Evolutionary conservation across 2,329 filamentous ascomycete species (phyloP).

Genomic region (Plenodomus biglobosus): DNA sequence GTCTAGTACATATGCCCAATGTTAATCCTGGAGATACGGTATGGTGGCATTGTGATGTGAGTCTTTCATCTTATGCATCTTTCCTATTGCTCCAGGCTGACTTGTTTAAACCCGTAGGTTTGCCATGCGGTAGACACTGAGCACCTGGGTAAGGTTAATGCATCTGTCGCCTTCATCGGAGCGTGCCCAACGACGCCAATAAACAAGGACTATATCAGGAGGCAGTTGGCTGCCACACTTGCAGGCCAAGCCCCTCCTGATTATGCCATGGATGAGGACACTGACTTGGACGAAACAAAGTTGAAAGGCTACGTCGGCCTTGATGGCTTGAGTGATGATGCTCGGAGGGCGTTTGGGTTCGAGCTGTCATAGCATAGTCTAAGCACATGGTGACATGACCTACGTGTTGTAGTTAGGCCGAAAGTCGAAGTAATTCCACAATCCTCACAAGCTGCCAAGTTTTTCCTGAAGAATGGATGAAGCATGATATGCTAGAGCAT

Average conservation of each 20-base stretch:
- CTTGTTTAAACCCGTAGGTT: background rate
- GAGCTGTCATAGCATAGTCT: background rate
- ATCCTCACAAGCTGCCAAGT: background rate
- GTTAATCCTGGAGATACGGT: constrained; percentile 47
- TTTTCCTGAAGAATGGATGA: background rate
- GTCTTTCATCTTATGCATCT: constrained; percentile 7
- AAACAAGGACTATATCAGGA: constrained; percentile 4
- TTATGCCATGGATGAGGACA: constrained; percentile 1
- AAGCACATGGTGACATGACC: no score
- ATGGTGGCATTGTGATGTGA: constrained; percentile 48
- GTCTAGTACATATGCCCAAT: constrained; percentile 44
- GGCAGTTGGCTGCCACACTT: constrained; percentile 2
- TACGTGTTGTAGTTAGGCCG: no score
- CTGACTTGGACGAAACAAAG: constrained; percentile 3
- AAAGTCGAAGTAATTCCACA: no score
- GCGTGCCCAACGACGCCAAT: constrained; percentile 4
- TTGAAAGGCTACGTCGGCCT: constrained; percentile 3
- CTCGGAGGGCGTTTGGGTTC: constrained; percentile 1
- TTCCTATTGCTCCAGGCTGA: background rate
- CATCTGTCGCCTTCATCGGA: constrained; percentile 3
- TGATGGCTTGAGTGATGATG: constrained; percentile 2
- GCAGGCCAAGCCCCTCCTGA: constrained; percentile 3
- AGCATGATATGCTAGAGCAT: background rate
- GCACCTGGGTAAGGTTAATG: constrained; percentile 2
- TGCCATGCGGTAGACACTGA: constrained; percentile 7